Evolutionary conservation across 169 alveolate species (phyloP).

Genomic region (Eimeria maxima): DNA sequence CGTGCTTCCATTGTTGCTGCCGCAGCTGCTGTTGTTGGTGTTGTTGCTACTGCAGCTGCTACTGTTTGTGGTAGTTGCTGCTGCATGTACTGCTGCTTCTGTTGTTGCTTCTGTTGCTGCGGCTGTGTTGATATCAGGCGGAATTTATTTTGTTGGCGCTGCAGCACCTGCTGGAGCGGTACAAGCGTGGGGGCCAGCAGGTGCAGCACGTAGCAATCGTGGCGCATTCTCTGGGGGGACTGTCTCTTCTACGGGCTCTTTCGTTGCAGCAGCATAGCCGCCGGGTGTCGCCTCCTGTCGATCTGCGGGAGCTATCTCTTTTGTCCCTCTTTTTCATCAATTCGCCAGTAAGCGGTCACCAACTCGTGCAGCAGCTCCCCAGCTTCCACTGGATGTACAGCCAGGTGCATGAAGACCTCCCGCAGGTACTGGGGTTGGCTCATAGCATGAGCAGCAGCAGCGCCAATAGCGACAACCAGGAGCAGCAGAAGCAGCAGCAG

Average conservation of each 20-base stretch:
- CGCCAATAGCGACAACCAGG: neutral
- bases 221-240: conserved; percentile 51
- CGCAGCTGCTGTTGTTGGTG: neutral
- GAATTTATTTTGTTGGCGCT: conserved; percentile 14
- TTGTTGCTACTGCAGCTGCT: conserved; percentile 30
- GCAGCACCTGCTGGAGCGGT: conserved; percentile 34
- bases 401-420: conserved; percentile 23
- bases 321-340: neutral
- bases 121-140: neutral
- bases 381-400: conserved; percentile 6
- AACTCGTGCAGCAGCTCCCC: conserved; percentile 24
- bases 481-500: too few species aligned
- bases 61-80: neutral
- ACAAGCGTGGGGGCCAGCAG: neutral
- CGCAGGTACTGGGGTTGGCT: neutral
- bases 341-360: conserved; percentile 46
- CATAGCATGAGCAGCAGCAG: conserved; percentile 20
- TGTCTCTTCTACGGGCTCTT: conserved; percentile 22
- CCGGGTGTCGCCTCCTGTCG: neutral
- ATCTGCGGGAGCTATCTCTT: neutral
- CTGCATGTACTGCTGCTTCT: neutral
- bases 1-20: neutral
- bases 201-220: neutral
- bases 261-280: conserved; percentile 9
- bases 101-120: conserved; percentile 23